Conservation (phyloP, 352 stramenopile species). For the Globisporangium recalcitrans region DNA sequence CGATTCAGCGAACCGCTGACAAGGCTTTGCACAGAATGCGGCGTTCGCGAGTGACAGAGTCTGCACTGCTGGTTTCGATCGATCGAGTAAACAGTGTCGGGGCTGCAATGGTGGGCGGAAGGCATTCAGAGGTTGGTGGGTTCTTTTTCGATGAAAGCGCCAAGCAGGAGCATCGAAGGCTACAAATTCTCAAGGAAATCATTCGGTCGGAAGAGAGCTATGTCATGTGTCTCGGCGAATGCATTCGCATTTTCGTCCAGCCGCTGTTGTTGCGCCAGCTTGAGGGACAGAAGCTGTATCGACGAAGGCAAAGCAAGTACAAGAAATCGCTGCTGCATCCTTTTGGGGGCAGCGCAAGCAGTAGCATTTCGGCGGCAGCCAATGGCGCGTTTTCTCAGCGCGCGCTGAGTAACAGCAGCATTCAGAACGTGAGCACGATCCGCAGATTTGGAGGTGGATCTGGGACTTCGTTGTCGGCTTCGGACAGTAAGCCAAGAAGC, state of each 20-base stretch:
- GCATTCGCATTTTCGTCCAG: slow-evolving; percentile 80
- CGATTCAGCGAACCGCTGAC: slow-evolving; percentile 66
- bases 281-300: slow-evolving; percentile 65
- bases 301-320: slow-evolving; percentile 57
- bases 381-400: slow-evolving; percentile 25
- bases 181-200: slow-evolving; percentile 81
- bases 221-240: slow-evolving; percentile 76
- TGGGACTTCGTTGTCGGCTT: slow-evolving; percentile 10
- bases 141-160: slow-evolving; percentile 35
- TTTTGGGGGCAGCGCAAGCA: slow-evolving; percentile 35
- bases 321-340: slow-evolving; percentile 55
- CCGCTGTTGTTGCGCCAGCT: slow-evolving; percentile 73
- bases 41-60: slow-evolving; percentile 55
- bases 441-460: slow-evolving; percentile 22
- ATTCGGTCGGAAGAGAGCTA: slow-evolving; percentile 83
- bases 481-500: slow-evolving; percentile 18
- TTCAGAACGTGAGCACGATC: slow-evolving; percentile 37
- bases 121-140: slow-evolving; percentile 24
- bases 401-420: slow-evolving; percentile 40
- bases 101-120: slow-evolving; percentile 26
- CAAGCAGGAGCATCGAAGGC: slow-evolving; percentile 56
- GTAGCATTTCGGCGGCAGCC: slow-evolving; percentile 28
- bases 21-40: slow-evolving; percentile 54
- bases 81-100: slow-evolving; percentile 37
- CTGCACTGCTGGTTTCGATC: slow-evolving; percentile 34